Evolutionary conservation across 129 eudicot species (phyloP).

Genomic region (Chrysanthemum makinoi): DNA sequence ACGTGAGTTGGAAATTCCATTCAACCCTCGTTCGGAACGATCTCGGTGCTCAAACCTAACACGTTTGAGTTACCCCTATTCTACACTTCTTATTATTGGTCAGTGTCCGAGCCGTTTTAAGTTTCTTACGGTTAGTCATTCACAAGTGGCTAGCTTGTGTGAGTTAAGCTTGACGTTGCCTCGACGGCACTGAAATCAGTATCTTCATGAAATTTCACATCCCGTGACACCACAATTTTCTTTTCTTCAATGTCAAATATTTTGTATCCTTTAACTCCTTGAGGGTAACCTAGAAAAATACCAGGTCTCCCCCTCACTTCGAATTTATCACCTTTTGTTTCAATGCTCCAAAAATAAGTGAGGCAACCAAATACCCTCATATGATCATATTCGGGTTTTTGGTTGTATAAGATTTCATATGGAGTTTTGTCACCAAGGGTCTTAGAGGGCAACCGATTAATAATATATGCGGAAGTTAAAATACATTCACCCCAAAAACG

Average conservation of each 20-base stretch:
- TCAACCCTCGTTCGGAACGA: too few relatives aligned
- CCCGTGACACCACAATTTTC: conserved; percentile 6
- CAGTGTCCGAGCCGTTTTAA: too few relatives aligned
- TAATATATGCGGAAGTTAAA: conserved; percentile 3
- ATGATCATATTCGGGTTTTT: background rate
- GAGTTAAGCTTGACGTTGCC: too few relatives aligned
- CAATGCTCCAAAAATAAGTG: conserved; percentile 1
- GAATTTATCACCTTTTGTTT: conserved; percentile 6
- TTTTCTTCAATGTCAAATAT: conserved; percentile 7
- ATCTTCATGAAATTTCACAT: conserved; percentile 12
- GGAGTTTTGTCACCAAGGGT: conserved; percentile 1
- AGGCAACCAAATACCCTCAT: conserved; percentile 25
- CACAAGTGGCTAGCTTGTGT: too few relatives aligned
- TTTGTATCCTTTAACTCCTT: conserved; percentile 24
- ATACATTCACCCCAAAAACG: conserved; percentile 17
- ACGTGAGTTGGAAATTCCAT: too few relatives aligned
- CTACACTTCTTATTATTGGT: too few relatives aligned
- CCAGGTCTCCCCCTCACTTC: conserved; percentile 10
- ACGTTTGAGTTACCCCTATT: too few relatives aligned
- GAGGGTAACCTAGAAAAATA: conserved; percentile 23
- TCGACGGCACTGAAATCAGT: too few relatives aligned
- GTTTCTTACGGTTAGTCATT: too few relatives aligned
- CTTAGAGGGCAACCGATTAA: conserved; percentile 18
- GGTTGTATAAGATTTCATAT: background rate
- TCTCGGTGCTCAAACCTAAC: too few relatives aligned